Percentiles rank a stretch among this genome's conserved stretches.
These are phyloP conservation scores for Symmetrospora coprosmae DNA, from an alignment of 768 basidiomycete genomes.

Conservation along the genomic window DNA sequence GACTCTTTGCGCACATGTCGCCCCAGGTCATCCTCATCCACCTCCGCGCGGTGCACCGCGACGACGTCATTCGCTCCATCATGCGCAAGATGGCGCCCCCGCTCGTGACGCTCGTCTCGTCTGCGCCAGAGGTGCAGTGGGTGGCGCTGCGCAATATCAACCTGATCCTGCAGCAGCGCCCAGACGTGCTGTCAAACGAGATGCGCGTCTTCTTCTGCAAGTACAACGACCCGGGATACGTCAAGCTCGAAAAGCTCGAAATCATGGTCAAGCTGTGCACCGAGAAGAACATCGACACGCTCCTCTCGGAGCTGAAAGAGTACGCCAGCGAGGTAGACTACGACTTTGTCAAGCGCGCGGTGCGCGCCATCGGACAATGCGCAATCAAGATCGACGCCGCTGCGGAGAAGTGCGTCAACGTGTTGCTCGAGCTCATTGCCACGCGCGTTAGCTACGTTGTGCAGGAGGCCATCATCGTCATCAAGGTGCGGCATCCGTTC, in stretches of 20 bases:
- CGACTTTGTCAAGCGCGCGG: slow-evolving; percentile 87
- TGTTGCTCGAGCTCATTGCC: slow-evolving; percentile 77
- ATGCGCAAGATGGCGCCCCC: slow-evolving; percentile 97
- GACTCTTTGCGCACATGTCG: background rate
- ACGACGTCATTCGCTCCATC: slow-evolving; percentile 70
- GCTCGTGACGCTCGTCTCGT: slow-evolving; percentile 78
- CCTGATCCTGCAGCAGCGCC: slow-evolving; percentile 79
- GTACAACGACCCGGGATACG: slow-evolving; percentile 97
- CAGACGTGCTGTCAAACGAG: slow-evolving; percentile 80
- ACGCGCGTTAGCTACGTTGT: slow-evolving; percentile 94
- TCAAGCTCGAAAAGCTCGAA: slow-evolving; percentile 94
- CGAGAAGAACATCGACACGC: slow-evolving; percentile 83
- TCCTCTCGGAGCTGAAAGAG: slow-evolving; percentile 93
- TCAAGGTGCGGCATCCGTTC: slow-evolving; percentile 55
- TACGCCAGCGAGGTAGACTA: slow-evolving; percentile 97
- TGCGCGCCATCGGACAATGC: slow-evolving; percentile 89
- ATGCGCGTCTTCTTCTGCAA: slow-evolving; percentile 99
- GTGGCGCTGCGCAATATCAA: slow-evolving; percentile 94
- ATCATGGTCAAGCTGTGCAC: slow-evolving; percentile 90
- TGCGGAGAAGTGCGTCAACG: slow-evolving; percentile 87
- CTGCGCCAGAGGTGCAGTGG: slow-evolving; percentile 97
- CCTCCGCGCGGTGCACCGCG: slow-evolving; percentile 63
- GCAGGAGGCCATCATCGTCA: slow-evolving; percentile 93
- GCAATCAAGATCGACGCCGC: slow-evolving; percentile 88
- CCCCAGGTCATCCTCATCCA: slow-evolving; percentile 89